Evolutionary conservation across 2,329 filamentous ascomycete genomes (phyloP), one percentile per base, ranked within the genome.

Genomic region (Apiospora phragmitis): DNA sequence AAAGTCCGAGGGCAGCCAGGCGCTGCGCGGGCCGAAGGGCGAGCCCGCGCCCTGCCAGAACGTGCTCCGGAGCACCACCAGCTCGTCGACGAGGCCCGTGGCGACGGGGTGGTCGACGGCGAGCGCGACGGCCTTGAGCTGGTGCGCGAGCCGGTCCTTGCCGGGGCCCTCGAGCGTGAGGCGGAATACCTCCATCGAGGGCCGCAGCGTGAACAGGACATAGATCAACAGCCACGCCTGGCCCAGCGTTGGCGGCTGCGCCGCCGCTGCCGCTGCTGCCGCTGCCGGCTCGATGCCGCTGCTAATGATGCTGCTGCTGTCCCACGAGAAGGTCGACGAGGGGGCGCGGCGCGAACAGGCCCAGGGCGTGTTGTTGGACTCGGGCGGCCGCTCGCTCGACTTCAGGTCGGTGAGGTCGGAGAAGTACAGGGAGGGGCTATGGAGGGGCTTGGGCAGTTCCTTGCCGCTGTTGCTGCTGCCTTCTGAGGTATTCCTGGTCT

Each of bases 11-110:
- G 88, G 85, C 8, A 86, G 84, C 91, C 91, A 92, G 71, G 86
- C 85, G 2, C 90, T 86, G 29, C 90, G 90, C 65, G 90, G 83
- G 14, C 91, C 91, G 70, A 92, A 87, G 8, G 91, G 91, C 1
- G 90, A 91, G 24, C 87, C 90, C 41, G 91, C 91, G 65, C 91
- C 91, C 76, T 92, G 91, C 90, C 91, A 93, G 83, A 93, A 92
- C 43, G 90, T 84, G 78, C 83, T 83, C 72, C 86, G 84, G 70
- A 87, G 82, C 69, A 86, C 77, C 67, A 89, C 70, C 5, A 80
- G 76, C 74, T 80, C 78, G 51, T 77, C 78, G 66, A 72, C 71
- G 51, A 77, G 69, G 42, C 78, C 76, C n/a, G 72, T 72, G 74
- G 71, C 78, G 7, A 76, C 73, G 4, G 87, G 86, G 75, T 88